phyloP scores from a whole-genome alignment of 2,329 filamentous ascomycete species.

The Fusarium odoratissimum region DNA sequence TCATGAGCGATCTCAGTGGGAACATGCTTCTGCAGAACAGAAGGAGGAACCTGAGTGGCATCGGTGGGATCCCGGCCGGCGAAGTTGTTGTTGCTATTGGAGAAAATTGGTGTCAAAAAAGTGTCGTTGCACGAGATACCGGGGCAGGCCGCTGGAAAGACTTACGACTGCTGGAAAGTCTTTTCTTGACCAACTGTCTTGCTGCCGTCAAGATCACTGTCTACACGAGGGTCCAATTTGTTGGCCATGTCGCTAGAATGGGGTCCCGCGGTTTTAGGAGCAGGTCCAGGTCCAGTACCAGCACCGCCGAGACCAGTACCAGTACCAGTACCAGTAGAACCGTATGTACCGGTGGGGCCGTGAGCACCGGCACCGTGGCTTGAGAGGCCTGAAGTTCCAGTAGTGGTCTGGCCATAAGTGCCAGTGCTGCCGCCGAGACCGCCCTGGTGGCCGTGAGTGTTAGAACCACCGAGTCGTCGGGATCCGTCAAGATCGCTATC shows the following conservation, averaged over 20 bases:
- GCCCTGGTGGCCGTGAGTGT: not conserved
- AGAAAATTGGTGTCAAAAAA: constrained; percentile 27
- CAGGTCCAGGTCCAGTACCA: constrained; percentile 42
- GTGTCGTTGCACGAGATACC: not conserved
- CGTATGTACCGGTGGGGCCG: no score
- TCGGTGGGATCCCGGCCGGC: constrained; percentile 61
- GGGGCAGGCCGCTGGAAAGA: constrained; percentile 21
- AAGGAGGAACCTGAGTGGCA: constrained; percentile 68
- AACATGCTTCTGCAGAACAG: constrained; percentile 60
- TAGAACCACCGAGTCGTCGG: not conserved
- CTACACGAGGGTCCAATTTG: constrained; percentile 64
- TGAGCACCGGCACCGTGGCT: constrained; percentile 26
- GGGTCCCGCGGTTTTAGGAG: constrained; percentile 55
- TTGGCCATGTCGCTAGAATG: constrained; percentile 61
- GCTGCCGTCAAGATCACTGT: constrained; percentile 61
- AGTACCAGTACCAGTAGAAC: no score
- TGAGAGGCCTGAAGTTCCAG: constrained; percentile 23
- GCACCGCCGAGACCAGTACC: no score
- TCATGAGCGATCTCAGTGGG: constrained; percentile 60
- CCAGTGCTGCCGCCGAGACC: not conserved
- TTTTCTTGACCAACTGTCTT: constrained; percentile 64
- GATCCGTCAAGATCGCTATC: not conserved
- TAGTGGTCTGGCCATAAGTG: constrained; percentile 30
- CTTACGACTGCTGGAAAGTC: constrained; percentile 55
- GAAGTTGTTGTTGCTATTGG: constrained; percentile 27